Percentiles rank a stretch among this genome's conserved stretches.
phyloP scores from a whole-genome alignment of 192 early-diverging fungal species.

The Borealophlyctis nickersoniae region DNA sequence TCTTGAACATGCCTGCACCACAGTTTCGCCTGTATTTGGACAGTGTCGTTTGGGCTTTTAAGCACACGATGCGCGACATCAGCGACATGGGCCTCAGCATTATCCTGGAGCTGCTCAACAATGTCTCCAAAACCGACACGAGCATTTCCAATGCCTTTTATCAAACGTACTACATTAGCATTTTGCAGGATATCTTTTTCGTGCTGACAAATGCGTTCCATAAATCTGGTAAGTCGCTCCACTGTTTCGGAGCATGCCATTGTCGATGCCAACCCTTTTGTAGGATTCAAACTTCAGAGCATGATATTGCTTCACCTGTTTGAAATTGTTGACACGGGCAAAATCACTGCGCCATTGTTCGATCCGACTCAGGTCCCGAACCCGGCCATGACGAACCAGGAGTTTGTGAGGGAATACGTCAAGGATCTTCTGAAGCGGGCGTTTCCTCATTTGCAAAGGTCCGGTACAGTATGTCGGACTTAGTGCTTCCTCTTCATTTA shows the following conservation, averaged over 20 bases:
- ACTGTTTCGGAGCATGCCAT: conserved; percentile 15
- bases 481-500: background rate
- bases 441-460: conserved; percentile 89
- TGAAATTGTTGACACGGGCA: conserved; percentile 74
- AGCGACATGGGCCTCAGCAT: conserved; percentile 88
- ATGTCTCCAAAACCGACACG: conserved; percentile 75
- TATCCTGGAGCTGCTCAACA: conserved; percentile 81
- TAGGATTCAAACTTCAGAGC: conserved; percentile 90
- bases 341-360: conserved; percentile 84
- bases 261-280: background rate
- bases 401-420: conserved; percentile 82
- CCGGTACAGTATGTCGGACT: conserved; percentile 2
- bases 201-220: conserved; percentile 96
- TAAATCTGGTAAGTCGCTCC: conserved; percentile 72
- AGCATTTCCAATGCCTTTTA: conserved; percentile 81
- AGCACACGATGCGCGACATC: conserved; percentile 98
- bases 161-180: conserved; percentile 84
- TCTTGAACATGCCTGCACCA: conserved; percentile 73
- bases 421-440: conserved; percentile 77
- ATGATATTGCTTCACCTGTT: conserved; percentile 90
- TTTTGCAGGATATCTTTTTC: conserved; percentile 94
- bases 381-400: conserved; percentile 73
- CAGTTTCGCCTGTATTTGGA: conserved; percentile 93
- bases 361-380: conserved; percentile 68
- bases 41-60: conserved; percentile 97